Percentiles rank a stretch among this genome's conserved stretches.
phyloP scores from a whole-genome alignment of 106 monocot species.

The Allium fistulosum region DNA sequence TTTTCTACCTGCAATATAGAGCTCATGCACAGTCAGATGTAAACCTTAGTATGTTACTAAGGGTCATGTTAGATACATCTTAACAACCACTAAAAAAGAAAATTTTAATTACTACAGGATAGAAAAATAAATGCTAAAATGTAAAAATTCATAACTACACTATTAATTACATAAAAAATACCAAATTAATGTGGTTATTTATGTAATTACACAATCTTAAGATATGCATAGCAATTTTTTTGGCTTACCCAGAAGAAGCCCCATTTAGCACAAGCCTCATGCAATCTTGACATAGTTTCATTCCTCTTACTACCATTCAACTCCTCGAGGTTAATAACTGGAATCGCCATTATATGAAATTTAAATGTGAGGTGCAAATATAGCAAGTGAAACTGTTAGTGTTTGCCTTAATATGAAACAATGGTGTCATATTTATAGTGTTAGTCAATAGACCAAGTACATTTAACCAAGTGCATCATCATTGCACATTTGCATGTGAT shows the following conservation, averaged over 20 bases:
- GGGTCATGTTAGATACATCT: not conserved
- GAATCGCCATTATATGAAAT: slow-evolving; percentile 24
- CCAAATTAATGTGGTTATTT: too few relatives aligned
- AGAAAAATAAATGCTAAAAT: not conserved
- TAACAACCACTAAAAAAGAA: not conserved
- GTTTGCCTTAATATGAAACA: not conserved
- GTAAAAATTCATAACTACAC: not conserved
- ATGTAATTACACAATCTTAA: not conserved
- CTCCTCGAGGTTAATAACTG: slow-evolving; percentile 29
- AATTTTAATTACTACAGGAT: not conserved
- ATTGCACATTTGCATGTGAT: slow-evolving; percentile 7
- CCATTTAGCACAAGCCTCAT: slow-evolving; percentile 33
- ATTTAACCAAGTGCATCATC: not conserved
- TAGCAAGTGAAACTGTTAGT: slow-evolving; percentile 3
- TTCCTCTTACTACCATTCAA: slow-evolving; percentile 26
- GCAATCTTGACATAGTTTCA: slow-evolving; percentile 27
- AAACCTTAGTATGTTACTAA: too few relatives aligned
- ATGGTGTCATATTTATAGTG: slow-evolving; percentile 7
- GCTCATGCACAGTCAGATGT: not conserved
- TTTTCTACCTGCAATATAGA: slow-evolving; percentile 27
- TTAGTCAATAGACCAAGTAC: slow-evolving; percentile 6
- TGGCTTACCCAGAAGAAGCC: slow-evolving; percentile 46
- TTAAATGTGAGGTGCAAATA: too few relatives aligned
- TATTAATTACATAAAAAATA: too few relatives aligned
- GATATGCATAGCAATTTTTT: not conserved